Percentiles rank a stretch among this genome's conserved stretches.
Conservation (phyloP, 345 rosid species). For the Citrus trifoliata region DNA sequence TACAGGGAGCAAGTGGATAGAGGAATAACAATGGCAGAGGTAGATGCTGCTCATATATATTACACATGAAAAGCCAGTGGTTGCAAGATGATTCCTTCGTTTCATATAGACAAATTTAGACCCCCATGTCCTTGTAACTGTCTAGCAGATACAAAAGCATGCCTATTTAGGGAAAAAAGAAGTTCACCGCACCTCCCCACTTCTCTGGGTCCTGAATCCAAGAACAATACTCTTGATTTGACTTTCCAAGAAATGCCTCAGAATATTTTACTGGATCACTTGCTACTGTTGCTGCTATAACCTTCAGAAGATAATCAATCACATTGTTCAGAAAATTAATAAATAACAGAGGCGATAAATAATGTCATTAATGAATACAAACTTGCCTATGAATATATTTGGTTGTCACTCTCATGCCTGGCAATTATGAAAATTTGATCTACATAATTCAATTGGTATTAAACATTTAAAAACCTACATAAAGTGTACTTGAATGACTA, state of each 20-base stretch:
- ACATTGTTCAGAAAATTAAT: slow-evolving; percentile 4
- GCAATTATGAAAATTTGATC: not conserved
- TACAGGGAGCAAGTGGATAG: not conserved
- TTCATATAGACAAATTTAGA: not conserved
- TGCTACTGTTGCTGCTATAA: slow-evolving; percentile 84
- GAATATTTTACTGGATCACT: slow-evolving; percentile 72
- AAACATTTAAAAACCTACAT: not conserved
- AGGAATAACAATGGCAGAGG: not conserved
- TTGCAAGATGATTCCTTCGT: not conserved
- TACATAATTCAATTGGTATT: not conserved
- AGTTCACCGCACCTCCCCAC: slow-evolving; percentile 80
- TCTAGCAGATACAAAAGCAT: not conserved
- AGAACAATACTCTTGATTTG: slow-evolving; percentile 68
- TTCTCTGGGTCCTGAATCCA: slow-evolving; percentile 93
- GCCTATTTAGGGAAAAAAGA: slow-evolving; percentile 1
- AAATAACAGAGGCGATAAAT: not conserved
- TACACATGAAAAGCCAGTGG: not conserved
- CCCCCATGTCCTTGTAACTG: not conserved
- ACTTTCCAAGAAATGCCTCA: slow-evolving; percentile 88
- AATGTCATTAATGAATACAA: not conserved
- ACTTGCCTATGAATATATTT: not conserved
- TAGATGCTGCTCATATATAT: not conserved
- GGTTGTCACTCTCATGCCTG: not conserved
- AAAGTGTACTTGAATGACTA: not conserved
- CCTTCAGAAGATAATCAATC: slow-evolving; percentile 38